A percentile compares a stretch with the other conserved stretches of the same genome.
Evolutionary conservation across 805 yeast species (phyloP).

Genomic region (Pichia occidentalis): DNA sequence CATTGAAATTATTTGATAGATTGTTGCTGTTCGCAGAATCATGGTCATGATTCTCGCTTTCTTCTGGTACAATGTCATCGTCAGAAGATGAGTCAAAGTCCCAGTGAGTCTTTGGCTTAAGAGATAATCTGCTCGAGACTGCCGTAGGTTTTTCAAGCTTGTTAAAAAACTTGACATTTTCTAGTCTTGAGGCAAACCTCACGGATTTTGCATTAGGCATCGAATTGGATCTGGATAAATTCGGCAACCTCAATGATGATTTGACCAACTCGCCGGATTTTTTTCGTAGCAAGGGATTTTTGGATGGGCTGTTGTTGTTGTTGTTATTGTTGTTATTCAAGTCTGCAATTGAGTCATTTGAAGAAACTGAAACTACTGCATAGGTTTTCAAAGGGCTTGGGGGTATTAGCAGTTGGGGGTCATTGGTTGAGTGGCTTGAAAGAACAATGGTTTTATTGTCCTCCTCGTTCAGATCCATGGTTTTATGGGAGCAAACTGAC

Average conservation of each 20-base stretch:
- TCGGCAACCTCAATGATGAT: constrained; percentile 43
- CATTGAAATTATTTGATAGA: constrained; percentile 3
- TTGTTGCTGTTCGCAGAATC: not conserved
- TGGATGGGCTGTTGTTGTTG: not conserved
- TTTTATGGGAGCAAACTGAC: constrained; percentile 6
- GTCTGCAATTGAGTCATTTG: constrained; percentile 4
- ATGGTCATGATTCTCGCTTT: constrained; percentile 21
- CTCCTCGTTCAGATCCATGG: constrained; percentile 18
- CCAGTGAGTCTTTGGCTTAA: constrained; percentile 22
- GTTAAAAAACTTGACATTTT: constrained; percentile 58
- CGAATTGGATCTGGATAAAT: constrained; percentile 35
- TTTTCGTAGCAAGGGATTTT: constrained; percentile 35
- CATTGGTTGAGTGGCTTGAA: constrained; percentile 2
- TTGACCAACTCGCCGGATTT: constrained; percentile 48
- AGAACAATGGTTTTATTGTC: constrained; percentile 24
- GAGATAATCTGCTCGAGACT: constrained; percentile 39
- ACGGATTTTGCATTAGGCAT: constrained; percentile 55
- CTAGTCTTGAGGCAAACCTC: constrained; percentile 54
- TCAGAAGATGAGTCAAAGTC: constrained; percentile 20
- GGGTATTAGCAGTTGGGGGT: constrained; percentile 1
- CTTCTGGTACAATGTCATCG: too few species aligned
- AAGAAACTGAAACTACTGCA: constrained; percentile 5
- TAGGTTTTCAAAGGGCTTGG: constrained; percentile 2
- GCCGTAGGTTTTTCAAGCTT: constrained; percentile 55
- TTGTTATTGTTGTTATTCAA: too few species aligned